Evolutionary conservation across 371 early-diverging fungal species (phyloP), one percentile per base, ranked within the genome.

Genomic region (Saksenaea oblongispora): DNA sequence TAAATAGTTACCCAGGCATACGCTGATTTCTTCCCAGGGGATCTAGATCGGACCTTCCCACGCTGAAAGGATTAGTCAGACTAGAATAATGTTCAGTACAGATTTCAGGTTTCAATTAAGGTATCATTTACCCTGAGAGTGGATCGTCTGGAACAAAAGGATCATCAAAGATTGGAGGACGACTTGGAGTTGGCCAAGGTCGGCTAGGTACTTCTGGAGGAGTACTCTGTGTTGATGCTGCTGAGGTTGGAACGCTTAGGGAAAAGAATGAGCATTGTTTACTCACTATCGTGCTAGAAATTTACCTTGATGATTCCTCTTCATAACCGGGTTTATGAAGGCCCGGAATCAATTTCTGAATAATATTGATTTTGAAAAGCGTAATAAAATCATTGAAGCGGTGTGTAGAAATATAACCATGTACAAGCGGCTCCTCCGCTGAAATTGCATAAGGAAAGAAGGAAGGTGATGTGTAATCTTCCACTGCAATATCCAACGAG

Each of bases 331-430:
- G 74, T 26, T 89, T 90, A 65, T 80, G 67, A 22, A 87, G 62
- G 10, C 87, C 88, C 26, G 91, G 91, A 44, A 89, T 87, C 54
- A 92, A 77, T 14, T 74, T 68, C 41, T 92, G 91, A 3, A 92
- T 61, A 47, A 92, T 85, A 31, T 82, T 83, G 62, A 84, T 72
- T 61, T 88, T 88, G 72, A 83, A 87, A 2, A 79, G 62, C 24
- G 67, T 75, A 26, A 91, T 71, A 14, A 90, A 70, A 31, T 90
- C 88, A 37, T 89, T 79, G 53, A 90, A 71, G 36, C 84, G 80
- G 7, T 69, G 75, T 1, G 80, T 73, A 2, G 88, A 88, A 34
- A 87, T 84, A 62, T 84, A 88, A 0, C 79, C 89, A 66, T 84
- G 80, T 36, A 84, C 74, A 0, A 84, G 75, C 26, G 83, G 84